Conservation (phyloP, 2,329 filamentous ascomycete genomes). For the Claviceps capensis region DNA sequence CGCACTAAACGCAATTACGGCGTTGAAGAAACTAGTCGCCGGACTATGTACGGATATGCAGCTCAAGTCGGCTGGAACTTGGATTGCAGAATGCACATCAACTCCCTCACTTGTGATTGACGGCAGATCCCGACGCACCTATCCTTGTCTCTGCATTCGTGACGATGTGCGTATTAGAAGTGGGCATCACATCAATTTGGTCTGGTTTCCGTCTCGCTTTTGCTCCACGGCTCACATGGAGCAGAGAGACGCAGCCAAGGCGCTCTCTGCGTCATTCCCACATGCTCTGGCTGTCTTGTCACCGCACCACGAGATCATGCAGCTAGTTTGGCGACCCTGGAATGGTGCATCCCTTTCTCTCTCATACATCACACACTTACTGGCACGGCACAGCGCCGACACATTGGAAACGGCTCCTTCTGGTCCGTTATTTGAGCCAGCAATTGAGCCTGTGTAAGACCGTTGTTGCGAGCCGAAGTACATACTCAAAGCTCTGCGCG, state of each 20-base stretch:
- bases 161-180: not conserved
- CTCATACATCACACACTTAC: not conserved
- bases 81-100: not conserved
- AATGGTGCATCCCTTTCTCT: not conserved
- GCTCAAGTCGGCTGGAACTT: not conserved
- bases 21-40: not conserved
- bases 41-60: not conserved
- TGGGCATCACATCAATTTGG: not conserved
- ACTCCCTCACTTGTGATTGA: not conserved
- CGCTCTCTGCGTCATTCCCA: not conserved
- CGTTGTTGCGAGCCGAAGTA: not conserved
- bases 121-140: not conserved
- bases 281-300: constrained; percentile 4
- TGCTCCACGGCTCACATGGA: not conserved
- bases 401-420: not conserved
- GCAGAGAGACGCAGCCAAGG: not conserved
- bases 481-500: not conserved
- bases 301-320: constrained; percentile 1
- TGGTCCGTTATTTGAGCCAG: not conserved
- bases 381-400: not conserved
- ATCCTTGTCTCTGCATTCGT: not conserved
- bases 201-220: not conserved
- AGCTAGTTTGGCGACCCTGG: not conserved
- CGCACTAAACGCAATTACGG: not conserved
- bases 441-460: not conserved